Conservation (phyloP, 2,329 filamentous ascomycete species). For the Lasiodiplodia hormozganensis region DNA sequence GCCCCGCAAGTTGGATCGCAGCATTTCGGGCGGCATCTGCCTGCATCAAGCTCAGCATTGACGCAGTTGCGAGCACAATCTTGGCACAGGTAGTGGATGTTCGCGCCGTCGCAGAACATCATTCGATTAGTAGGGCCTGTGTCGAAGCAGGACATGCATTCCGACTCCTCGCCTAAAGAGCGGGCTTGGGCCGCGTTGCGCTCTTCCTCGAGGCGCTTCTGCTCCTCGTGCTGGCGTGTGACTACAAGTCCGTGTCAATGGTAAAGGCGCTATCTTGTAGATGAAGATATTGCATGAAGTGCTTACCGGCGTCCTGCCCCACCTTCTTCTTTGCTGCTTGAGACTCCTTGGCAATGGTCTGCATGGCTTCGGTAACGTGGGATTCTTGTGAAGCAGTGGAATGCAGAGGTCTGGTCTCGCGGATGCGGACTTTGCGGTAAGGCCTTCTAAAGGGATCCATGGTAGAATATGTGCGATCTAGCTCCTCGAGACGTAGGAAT, state of each 20-base stretch:
- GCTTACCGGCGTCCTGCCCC: constrained; percentile 36
- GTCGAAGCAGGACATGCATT: constrained; percentile 76
- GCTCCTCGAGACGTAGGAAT: constrained; percentile 43
- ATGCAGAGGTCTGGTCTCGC: neutral
- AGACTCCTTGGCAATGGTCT: constrained; percentile 24
- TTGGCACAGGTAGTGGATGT: constrained; percentile 74
- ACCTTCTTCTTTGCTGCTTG: constrained; percentile 39
- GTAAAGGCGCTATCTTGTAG: neutral
- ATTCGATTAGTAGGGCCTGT: constrained; percentile 72
- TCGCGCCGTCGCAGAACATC: constrained; percentile 68
- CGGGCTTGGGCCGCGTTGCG: constrained; percentile 43
- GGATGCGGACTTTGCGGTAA: constrained; percentile 32
- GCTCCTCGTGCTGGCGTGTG: constrained; percentile 39
- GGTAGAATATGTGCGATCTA: constrained; percentile 41
- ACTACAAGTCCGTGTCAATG: constrained; percentile 31
- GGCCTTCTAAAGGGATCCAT: constrained; percentile 39
- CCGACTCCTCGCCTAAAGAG: constrained; percentile 58
- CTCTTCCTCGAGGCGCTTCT: constrained; percentile 40
- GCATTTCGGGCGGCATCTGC: constrained; percentile 73
- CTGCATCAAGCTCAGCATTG: constrained; percentile 71
- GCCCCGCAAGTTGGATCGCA: constrained; percentile 72
- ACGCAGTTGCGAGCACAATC: constrained; percentile 70
- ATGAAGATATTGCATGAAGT: neutral
- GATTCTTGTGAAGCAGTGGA: neutral
- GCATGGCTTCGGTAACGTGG: constrained; percentile 1